Percentiles rank a stretch among this genome's conserved stretches.
Conservation (phyloP, 176 grass and related monocot genomes). For the Elymus sibiricus region DNA sequence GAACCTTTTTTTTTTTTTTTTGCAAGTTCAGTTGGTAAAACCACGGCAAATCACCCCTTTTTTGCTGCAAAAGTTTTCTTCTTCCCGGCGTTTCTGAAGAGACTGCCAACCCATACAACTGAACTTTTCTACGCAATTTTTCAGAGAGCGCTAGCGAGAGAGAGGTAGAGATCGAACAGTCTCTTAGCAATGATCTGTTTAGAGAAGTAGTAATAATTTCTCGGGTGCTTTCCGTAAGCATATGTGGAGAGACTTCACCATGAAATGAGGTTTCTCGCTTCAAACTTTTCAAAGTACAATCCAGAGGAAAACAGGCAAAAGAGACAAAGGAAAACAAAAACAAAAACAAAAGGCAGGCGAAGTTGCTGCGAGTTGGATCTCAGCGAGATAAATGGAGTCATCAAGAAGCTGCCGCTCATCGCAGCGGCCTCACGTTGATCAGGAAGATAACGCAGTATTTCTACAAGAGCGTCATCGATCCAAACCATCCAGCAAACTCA, state of each 20-base stretch:
- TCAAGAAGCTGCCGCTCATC: constrained; percentile 45
- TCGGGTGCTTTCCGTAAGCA: not conserved
- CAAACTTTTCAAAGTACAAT: not conserved
- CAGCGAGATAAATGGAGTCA: constrained; percentile 53
- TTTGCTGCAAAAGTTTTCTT: too few relatives aligned
- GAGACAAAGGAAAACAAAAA: not conserved
- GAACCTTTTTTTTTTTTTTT: not conserved
- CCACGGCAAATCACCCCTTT: too few relatives aligned
- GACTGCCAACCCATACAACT: too few relatives aligned
- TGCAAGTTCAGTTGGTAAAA: too few relatives aligned
- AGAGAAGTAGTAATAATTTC: not conserved
- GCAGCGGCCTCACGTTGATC: constrained; percentile 22
- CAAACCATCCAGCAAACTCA: not conserved
- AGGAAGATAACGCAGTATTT: constrained; percentile 82
- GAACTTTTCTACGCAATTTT: not conserved
- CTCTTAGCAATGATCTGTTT: not conserved
- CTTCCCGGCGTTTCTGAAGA: too few relatives aligned
- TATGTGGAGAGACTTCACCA: not conserved
- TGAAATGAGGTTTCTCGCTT: not conserved
- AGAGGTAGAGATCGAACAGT: not conserved
- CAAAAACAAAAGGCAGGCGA: not conserved
- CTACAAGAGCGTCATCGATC: constrained; percentile 64
- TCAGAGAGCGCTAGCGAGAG: not conserved
- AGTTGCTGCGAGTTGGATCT: constrained; percentile 19
- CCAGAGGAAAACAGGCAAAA: not conserved